Evolutionary conservation across 169 alveolate species (phyloP), one percentile per base, ranked within the genome.

Genomic region (Eimeria zaria): DNA sequence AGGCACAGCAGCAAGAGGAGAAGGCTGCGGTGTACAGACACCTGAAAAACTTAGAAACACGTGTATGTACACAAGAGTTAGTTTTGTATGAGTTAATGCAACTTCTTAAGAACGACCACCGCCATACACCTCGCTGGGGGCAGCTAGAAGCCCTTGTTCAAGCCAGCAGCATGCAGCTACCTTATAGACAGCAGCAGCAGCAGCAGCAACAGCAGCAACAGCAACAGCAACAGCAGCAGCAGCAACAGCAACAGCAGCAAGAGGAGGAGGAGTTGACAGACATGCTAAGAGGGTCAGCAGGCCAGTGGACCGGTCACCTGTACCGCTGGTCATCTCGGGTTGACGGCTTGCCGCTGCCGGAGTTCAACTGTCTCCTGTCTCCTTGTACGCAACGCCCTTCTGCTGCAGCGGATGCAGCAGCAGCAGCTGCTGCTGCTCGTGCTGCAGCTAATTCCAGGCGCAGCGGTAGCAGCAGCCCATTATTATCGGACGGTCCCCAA

Each of bases 81-180:
- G 62, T 14, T 41, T 22, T 81, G 18, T 81, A 69, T 22, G 73
- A 76, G 22, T 83, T 55, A 44, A 51, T 55, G 58, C 67, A 58
- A 24, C 46, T 91, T 33, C 71, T 91, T 33, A 44, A 76, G 44
- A 91, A 74, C 3, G 91, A 58, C 6, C 96, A 91, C 71, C 91
- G 73, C 44, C n/a, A 62, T 83, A 36, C n/a, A 33, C 51, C 83
- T 64, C 33, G 48, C 39, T 1, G 96, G 76, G 71, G 81, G 96
- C 30, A 53, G 64, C 20, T 16, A 60, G 71, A 74, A 62, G 48
- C n/a, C n/a, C n/a, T n/a, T n/a, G n/a, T n/a, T n/a, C n/a, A n/a
- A n/a, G n/a, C n/a, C n/a, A n/a, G n/a, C n/a, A 91, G 74, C 91
- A 83, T 91, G 16, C 44, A 16, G 41, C 62, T 55, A 14, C 81